Evolutionary conservation across 2,329 filamentous ascomycete genomes (phyloP).

Genomic region (Tolypocladium ovalisporum): DNA sequence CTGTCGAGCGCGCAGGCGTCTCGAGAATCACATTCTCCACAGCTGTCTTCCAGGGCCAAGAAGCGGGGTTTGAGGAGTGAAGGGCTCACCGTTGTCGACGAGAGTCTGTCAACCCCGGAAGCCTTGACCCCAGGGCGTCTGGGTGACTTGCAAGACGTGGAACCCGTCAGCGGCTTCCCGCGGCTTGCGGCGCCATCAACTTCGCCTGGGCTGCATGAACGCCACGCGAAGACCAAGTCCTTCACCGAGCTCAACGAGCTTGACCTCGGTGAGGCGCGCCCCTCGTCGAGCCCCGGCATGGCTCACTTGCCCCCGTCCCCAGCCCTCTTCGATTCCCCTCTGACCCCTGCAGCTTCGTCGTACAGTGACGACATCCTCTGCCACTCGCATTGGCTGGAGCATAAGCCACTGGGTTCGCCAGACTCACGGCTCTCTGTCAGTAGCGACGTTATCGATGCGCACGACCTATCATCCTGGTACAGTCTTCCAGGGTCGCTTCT

Average conservation of each 20-base stretch:
- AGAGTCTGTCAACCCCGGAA: neutral
- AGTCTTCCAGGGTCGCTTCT: neutral
- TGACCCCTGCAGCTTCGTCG: constrained; percentile 3
- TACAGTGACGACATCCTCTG: constrained; percentile 1
- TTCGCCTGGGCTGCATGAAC: neutral
- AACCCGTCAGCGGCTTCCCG: neutral
- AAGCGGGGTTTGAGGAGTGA: neutral
- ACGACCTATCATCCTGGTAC: neutral
- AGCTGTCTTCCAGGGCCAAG: neutral
- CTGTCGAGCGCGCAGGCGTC: neutral
- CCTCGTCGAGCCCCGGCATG: neutral
- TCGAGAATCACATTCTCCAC: neutral
- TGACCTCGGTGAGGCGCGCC: neutral
- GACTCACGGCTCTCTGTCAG: constrained; percentile 1
- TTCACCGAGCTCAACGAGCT: neutral
- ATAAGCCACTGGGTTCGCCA: constrained; percentile 1
- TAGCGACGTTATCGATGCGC: constrained; percentile 1
- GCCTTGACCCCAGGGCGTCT: neutral
- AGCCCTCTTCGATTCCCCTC: neutral
- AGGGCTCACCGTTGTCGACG: neutral
- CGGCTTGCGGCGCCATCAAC: neutral
- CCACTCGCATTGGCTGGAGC: neutral
- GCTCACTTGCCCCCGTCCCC: neutral
- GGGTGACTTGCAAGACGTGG: neutral
- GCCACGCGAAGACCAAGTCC: neutral